Evolutionary conservation across 2,329 filamentous ascomycete genomes (phyloP).

Genomic region (Colletotrichum aenigma): DNA sequence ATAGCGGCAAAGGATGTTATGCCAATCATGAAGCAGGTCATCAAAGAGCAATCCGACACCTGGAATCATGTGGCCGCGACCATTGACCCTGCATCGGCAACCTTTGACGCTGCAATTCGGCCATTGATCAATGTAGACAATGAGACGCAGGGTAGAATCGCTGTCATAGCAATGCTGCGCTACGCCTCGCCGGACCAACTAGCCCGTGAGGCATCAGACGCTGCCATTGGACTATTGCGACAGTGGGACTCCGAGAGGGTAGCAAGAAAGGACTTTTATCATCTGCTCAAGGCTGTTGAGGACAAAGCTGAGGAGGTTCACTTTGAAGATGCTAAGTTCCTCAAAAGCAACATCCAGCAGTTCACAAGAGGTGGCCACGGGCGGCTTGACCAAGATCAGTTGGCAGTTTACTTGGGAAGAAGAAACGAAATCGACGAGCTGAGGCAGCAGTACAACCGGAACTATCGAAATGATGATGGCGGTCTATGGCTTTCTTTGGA

Average conservation of each 20-base stretch:
- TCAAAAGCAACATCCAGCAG: neutral
- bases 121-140: neutral
- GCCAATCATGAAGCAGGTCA: neutral
- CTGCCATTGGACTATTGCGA: neutral
- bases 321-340: neutral
- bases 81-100: neutral
- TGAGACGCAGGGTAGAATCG: neutral
- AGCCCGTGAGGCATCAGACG: neutral
- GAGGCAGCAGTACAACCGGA: neutral
- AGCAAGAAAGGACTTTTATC: neutral
- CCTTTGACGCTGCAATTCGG: neutral
- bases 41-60: neutral
- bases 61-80: neutral
- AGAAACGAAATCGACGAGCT: neutral
- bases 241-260: neutral
- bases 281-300: rapidly evolving
- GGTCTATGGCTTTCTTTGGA: neutral
- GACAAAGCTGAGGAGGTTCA: neutral
- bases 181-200: neutral
- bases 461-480: neutral
- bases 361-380: neutral
- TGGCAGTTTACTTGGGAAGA: neutral
- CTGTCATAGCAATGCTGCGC: neutral
- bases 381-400: neutral
- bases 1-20: neutral